Evolutionary conservation across 1,139 yeast species (phyloP), one percentile per base, ranked within the genome.

Genomic region (Hyphopichia buzzinii): DNA sequence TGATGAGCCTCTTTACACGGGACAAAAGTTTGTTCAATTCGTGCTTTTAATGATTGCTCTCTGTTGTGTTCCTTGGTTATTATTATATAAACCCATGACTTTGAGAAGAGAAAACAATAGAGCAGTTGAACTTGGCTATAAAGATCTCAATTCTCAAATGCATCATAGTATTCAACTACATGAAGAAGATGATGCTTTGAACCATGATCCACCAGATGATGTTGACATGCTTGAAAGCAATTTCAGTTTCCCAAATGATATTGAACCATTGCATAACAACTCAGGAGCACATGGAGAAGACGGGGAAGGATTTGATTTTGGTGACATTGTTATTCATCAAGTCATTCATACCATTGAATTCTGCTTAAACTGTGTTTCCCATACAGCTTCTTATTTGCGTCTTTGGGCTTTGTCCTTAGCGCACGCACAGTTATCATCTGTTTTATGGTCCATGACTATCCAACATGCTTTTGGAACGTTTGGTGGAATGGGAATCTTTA

Each of bases 361-460:
- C 58, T 83, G 90, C 51, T 69, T 83, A 56, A 83, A 83, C 54
- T 81, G 88, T 68, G 87, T 83, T 29, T 80, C 87, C 15, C 90
- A 83, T 54, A 83, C 90, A 4, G 90, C 90, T 3, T 83, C 90
- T 0, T 83, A 83, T 54, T 67, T 83, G 51, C 75, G 90, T 64
- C 69, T 83, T 52, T 83, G 90, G 90, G 90, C 90, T 2, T 67
- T 83, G 44, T 82, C 89, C 0, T 71, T 83, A 48, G 90, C 90
- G 0, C 90, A 83, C 55, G 87, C 88, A 21, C 90, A 83, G 60
- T 69, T 83, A 48, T 81, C 89, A 3, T 72, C 81, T 10, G 90
- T 83, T 23, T 70, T 83, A 52, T 83, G 89, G 89, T 63, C 82
- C 16, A 84, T 84, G 94, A 84, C 94, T 3, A 74, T 84, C 42